Evolutionary conservation across 768 basidiomycete genomes (phyloP), one percentile per base, ranked within the genome.

Genomic region (Podaxis sp.): DNA sequence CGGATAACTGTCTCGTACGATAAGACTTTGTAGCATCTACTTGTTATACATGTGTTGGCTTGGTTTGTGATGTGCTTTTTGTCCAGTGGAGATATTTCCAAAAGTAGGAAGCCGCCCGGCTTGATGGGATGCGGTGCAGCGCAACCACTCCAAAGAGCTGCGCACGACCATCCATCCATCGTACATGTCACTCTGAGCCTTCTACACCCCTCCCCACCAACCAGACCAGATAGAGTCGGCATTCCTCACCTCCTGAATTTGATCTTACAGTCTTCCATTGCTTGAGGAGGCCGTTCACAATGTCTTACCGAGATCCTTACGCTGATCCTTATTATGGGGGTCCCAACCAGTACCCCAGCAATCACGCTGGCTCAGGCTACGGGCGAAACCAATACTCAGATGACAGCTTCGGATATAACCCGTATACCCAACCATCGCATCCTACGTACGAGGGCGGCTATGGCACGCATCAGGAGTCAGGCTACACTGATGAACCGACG

Each of bases 261-360:
- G 20, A 46, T 17, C 7, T 3, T 20, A 4, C 12, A 12, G 41
- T 12, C 1, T 44, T 26, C 12, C 20, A 50, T 20, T 20, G 49
- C 26, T 30, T 33, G 53, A 64, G 56, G 75, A 72, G 66, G 37
- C n/a, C 48, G 3, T 15, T 26, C 24, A 15, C n/a, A 33, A 84
- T 87, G 79, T 72, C 84, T 11, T 85, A 87, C 72, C 78, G 74
- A 63, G 85, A 88, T 71, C 85, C 85, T 22, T 84, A 87, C 68
- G 63, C 77, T 64, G 77, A 72, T 57, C 68, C 70, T 56, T 72
- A 74, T 65, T 63, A 67, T 36, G 65, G 66, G 24, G 40, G 62
- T 24, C 68, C 65, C 37, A 62, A 57, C 37, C 69, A 56, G 17
- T 66, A 68, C 53, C 68, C 66, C 51, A 69, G 69, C 55, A 67